Evolutionary conservation across 2,329 filamentous ascomycete species (phyloP).

Genomic region (Calonectria hongkongensis): DNA sequence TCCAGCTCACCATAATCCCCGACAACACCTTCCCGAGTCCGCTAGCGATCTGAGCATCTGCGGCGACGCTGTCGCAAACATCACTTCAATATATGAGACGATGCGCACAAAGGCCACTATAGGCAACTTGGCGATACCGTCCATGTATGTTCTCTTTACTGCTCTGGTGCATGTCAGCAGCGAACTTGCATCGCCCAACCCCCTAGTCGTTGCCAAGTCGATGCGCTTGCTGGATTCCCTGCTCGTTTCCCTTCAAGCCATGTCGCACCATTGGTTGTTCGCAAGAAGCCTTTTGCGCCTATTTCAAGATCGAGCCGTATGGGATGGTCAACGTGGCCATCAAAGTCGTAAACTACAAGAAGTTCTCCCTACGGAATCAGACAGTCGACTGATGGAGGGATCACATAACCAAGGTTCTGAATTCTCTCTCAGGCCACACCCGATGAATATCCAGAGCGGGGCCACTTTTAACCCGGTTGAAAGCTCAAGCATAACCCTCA

Average conservation of each 20-base stretch:
- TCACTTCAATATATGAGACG: constrained; percentile 57
- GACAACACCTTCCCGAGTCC: constrained; percentile 36
- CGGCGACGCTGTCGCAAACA: constrained; percentile 53
- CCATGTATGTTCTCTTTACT: constrained; percentile 57
- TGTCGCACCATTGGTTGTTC: constrained; percentile 58
- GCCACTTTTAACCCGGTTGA: constrained; percentile 33
- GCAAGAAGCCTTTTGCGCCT: constrained; percentile 56
- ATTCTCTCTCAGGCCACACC: constrained; percentile 49
- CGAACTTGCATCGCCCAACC: constrained; percentile 55
- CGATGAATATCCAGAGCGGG: constrained; percentile 26
- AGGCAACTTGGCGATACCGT: constrained; percentile 55
- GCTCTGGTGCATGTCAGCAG: constrained; percentile 55
- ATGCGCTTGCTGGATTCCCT: constrained; percentile 56
- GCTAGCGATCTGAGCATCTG: constrained; percentile 57
- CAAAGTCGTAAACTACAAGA: constrained; percentile 33
- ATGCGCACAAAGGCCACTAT: constrained; percentile 50
- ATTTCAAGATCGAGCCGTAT: constrained; percentile 53
- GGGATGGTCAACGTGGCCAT: constrained; percentile 38
- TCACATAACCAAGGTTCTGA: constrained; percentile 26
- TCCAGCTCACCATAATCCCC: constrained; percentile 46
- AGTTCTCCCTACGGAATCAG: background rate
- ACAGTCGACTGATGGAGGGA: constrained; percentile 27
- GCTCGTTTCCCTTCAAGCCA: constrained; percentile 53
- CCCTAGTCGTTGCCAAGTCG: constrained; percentile 57
- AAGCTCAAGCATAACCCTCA: constrained; percentile 34